Conservation (phyloP, 768 basidiomycete species). For the Lyophyllum decastes region DNA sequence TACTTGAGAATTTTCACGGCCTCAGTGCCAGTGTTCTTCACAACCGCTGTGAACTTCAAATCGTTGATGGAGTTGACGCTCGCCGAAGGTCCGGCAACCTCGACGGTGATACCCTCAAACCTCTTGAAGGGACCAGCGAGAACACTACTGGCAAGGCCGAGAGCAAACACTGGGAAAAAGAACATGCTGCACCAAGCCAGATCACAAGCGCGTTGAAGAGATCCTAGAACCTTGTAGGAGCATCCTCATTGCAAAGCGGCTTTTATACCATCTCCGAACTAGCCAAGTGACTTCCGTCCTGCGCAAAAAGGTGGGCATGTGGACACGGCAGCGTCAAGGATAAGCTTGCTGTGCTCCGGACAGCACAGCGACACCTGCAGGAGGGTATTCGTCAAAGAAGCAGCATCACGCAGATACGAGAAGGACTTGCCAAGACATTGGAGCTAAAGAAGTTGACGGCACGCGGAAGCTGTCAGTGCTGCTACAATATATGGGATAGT, state of each 20-base stretch:
- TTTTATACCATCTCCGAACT: background rate
- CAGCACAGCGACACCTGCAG: background rate
- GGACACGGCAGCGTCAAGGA: background rate
- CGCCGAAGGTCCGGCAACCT: constrained; percentile 25
- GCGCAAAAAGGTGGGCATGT: background rate
- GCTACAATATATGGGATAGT: background rate
- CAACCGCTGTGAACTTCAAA: constrained; percentile 40
- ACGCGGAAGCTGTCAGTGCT: background rate
- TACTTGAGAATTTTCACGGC: constrained; percentile 45
- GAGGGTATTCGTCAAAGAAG: background rate
- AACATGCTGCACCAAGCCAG: background rate
- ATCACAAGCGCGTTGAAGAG: background rate
- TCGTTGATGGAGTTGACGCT: constrained; percentile 37
- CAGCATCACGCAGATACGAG: background rate
- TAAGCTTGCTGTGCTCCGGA: too few relatives aligned
- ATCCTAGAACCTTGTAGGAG: background rate
- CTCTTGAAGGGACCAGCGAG: constrained; percentile 34
- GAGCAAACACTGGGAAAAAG: constrained; percentile 7
- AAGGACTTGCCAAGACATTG: background rate
- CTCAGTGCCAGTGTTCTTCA: constrained; percentile 42
- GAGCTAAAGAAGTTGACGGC: background rate
- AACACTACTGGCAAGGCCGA: constrained; percentile 26
- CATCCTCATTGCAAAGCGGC: background rate
- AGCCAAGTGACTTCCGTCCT: background rate
- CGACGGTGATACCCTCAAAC: constrained; percentile 32